Conservation (phyloP, 2,329 filamentous ascomycete species). For the Torrubiellomyces zombiae region DNA sequence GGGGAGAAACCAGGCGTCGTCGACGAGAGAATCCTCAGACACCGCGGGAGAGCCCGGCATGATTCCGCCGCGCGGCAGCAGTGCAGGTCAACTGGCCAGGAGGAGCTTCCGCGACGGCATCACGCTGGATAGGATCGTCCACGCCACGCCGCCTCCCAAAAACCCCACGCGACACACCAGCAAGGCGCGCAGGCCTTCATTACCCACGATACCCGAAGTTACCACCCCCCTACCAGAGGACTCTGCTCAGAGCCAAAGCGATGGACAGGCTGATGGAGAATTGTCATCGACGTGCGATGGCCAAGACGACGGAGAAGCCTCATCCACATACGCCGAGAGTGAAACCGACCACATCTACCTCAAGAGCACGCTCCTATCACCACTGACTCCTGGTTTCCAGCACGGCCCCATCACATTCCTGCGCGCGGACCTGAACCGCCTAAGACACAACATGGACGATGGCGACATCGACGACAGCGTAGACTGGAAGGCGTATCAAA, state of each 20-base stretch:
- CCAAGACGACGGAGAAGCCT: too few relatives aligned
- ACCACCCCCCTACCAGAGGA: slow-evolving; percentile 1
- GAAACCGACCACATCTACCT: slow-evolving; percentile 29
- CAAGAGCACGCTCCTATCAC: slow-evolving; percentile 29
- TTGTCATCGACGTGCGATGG: background rate
- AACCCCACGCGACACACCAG: slow-evolving; percentile 7
- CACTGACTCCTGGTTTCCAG: slow-evolving; percentile 29
- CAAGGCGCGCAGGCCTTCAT: slow-evolving; percentile 1
- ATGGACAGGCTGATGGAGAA: background rate
- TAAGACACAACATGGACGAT: slow-evolving; percentile 4
- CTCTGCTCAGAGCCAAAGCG: background rate
- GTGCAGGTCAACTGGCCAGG: too few relatives aligned
- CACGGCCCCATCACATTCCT: slow-evolving; percentile 40
- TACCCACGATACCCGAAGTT: slow-evolving; percentile 12
- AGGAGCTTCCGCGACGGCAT: too few relatives aligned
- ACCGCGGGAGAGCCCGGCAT: background rate
- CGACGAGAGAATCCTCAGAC: background rate
- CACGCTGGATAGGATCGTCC: background rate
- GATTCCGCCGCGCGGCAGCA: too few relatives aligned
- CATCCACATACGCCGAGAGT: too few relatives aligned
- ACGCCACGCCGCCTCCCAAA: slow-evolving; percentile 7
- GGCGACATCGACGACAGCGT: slow-evolving; percentile 29
- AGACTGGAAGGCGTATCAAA: slow-evolving; percentile 50
- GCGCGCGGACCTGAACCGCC: too few relatives aligned
- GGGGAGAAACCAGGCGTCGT: slow-evolving; percentile 9